These are phyloP conservation scores for Vaccinium myrtillus DNA, from an alignment of 148 eudicot species.

Conservation along the genomic window DNA sequence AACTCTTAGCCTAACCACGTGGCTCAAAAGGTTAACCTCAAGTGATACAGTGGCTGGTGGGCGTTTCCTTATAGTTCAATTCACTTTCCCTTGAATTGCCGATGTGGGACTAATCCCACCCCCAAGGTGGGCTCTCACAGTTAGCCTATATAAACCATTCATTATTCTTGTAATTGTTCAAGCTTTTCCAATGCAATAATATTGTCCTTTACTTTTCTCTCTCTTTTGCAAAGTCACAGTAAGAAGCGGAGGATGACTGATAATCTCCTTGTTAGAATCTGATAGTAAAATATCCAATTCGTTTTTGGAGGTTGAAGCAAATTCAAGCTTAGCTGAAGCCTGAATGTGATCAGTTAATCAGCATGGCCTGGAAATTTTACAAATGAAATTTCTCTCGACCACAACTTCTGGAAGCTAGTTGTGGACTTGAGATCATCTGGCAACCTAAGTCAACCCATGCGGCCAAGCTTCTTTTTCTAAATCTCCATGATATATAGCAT, in stretches of 20 bases:
- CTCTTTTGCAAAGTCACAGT: no score
- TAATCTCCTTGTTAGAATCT: neutral
- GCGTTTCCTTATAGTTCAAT: no score
- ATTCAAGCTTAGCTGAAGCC: neutral
- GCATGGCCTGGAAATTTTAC: neutral
- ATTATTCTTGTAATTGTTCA: no score
- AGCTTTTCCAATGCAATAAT: no score
- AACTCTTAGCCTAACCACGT: no score
- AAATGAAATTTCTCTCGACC: neutral
- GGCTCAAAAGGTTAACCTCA: no score
- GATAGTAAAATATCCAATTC: neutral
- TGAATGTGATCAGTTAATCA: neutral
- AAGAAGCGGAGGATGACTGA: constrained; percentile 4
- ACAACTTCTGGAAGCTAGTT: neutral
- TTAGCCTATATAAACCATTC: no score
- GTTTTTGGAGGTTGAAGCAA: neutral
- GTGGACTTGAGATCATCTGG: neutral
- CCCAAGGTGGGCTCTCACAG: no score
- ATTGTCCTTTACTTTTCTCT: no score
- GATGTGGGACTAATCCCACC: no score
- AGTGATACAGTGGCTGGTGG: no score
- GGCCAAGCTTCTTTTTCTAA: neutral
- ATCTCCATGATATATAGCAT: neutral
- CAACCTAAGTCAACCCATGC: neutral
- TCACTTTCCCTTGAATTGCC: no score